Percentiles rank a stretch among this genome's conserved stretches.
Conservation (phyloP, 345 rosid genomes). For the Rhodamnia argentea region DNA sequence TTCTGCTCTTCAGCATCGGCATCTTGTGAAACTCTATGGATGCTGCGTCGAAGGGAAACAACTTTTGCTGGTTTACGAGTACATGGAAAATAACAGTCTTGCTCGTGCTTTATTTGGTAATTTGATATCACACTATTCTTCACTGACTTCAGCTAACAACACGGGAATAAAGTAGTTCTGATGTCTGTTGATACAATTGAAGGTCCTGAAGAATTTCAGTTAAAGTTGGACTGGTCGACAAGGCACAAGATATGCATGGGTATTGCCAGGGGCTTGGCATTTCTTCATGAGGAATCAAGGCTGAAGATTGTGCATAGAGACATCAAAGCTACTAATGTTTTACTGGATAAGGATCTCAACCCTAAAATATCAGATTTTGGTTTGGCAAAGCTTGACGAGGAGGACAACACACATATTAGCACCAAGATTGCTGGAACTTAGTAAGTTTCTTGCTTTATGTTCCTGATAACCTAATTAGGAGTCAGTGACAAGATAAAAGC, state of each 20-base stretch:
- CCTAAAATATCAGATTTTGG: background rate
- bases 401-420: background rate
- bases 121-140: background rate
- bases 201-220: constrained; percentile 1
- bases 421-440: background rate
- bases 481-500: background rate
- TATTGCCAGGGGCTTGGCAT: constrained; percentile 3
- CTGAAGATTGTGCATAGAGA: background rate
- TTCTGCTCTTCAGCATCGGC: constrained; percentile 4
- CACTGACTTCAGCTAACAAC: background rate
- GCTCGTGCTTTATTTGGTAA: constrained; percentile 6
- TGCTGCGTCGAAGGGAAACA: constrained; percentile 4
- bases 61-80: background rate
- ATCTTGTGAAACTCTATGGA: constrained; percentile 5
- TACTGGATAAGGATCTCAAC: background rate
- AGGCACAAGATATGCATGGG: background rate
- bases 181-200: background rate
- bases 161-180: background rate
- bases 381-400: background rate
- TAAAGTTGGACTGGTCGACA: background rate
- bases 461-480: no score
- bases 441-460: background rate
- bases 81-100: constrained; percentile 7
- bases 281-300: constrained; percentile 4
- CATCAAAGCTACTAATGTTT: background rate